Base-by-base conservation (phyloP, 2,329 filamentous ascomycete genomes). In the Diaporthe citriasiana region DNA sequence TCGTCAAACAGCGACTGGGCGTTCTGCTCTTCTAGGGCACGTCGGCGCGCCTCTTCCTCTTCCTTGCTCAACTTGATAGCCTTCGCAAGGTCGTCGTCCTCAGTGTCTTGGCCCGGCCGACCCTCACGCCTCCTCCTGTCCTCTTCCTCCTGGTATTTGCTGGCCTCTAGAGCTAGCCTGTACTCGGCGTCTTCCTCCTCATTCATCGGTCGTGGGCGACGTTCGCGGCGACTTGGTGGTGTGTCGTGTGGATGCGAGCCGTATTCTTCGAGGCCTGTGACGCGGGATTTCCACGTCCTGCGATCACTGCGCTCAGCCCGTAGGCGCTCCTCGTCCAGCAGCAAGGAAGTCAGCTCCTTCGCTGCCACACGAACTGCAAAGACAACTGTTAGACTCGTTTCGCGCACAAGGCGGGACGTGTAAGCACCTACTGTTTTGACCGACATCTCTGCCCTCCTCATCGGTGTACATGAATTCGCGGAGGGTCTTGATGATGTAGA, bases 401-500 rank as follows among this genome's bases (percentile, higher is more conserved):
- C 25, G 45, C 22, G 40, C 30, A 42, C 33, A 30, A 17, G 12
- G 15, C 19, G 35, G 8, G 9, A 33, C 17, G 17, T 17, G 25
- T 9, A 3, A n/a, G 25, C 27, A 71, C 74, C 66, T 87, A 98
- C 97, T 96, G 85, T 98, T 98, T 81, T 98, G 95, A 72, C 97
- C 97, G 66, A 99, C 97, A 82, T 99, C 97, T 77, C 93, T 91
- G 63, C 95, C 95, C 77, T 99, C 97, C 81, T 99, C 97, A 78
- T 99, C 97, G 70, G 97, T 91, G 82, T 98, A 97, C 81, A 97
- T 94, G 80, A 99, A 99, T 84, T 99, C 97, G 81, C 97, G 93
- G 82, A 99, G 85, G 40, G 97, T 99, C 88, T 98, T 98, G 87
- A 99, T 98, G 84, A 99, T 97, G 85, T 98, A 99, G 78, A 98